Percentiles rank a stretch among this genome's conserved stretches.
These are phyloP conservation scores for Phialophora macrospora DNA, from an alignment of 2,329 filamentous ascomycete species.

Conservation along the genomic window DNA sequence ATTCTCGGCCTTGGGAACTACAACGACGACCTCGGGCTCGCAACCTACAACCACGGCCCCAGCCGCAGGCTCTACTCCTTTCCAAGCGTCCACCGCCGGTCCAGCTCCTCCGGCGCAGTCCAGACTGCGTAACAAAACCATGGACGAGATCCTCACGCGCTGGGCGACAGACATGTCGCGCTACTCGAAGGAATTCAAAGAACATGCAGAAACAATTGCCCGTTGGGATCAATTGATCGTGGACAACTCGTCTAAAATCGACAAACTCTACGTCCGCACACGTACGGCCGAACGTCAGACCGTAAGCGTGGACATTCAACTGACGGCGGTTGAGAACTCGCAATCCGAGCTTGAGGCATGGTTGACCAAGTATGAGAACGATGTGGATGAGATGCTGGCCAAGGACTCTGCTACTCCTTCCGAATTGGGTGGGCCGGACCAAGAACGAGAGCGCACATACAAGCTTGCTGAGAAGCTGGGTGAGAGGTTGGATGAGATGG, in stretches of 20 bases:
- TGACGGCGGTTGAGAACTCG: conserved; percentile 85
- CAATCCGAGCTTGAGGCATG: conserved; percentile 88
- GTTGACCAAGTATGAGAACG: conserved; percentile 87
- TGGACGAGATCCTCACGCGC: conserved; percentile 97
- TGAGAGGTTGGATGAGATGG: conserved; percentile 89
- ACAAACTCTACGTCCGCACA: conserved; percentile 87
- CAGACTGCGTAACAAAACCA: conserved; percentile 94
- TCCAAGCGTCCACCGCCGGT: conserved; percentile 77
- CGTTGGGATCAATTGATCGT: conserved; percentile 91
- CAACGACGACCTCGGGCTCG: conserved; percentile 22
- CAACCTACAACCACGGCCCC: conserved; percentile 26
- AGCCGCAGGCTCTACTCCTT: conserved; percentile 25
- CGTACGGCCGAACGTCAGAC: conserved; percentile 93
- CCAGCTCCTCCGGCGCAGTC: conserved; percentile 80
- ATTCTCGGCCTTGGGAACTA: conserved; percentile 15
- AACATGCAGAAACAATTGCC: conserved; percentile 83
- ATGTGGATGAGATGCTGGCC: conserved; percentile 86
- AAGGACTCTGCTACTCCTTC: conserved; percentile 61
- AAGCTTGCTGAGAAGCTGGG: conserved; percentile 93
- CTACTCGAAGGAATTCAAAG: conserved; percentile 95
- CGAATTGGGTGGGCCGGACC: conserved; percentile 82
- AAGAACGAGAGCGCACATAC: conserved; percentile 92
- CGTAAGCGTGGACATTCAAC: conserved; percentile 89
- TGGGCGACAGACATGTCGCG: conserved; percentile 96
- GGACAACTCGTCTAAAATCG: conserved; percentile 92